phyloP scores from a whole-genome alignment of 2,329 filamentous ascomycete species.

The Xylariaceae sp. region DNA sequence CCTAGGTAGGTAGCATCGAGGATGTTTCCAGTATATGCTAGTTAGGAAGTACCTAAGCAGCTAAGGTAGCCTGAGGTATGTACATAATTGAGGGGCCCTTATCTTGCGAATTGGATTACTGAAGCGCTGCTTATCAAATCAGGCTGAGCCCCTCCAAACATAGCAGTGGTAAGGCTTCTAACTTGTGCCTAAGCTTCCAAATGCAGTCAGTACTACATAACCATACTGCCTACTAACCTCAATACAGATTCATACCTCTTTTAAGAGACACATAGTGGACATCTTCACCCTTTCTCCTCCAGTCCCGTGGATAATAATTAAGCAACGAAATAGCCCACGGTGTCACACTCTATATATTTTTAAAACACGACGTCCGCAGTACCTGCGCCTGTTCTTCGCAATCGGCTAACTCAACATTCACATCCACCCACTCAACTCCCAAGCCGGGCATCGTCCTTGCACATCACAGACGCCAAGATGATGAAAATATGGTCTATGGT shows the following conservation, averaged over 20 bases:
- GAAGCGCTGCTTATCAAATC: not conserved
- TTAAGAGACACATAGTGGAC: not conserved
- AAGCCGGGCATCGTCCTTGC: not conserved
- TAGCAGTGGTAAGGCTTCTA: not conserved
- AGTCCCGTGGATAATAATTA: not conserved
- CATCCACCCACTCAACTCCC: not conserved
- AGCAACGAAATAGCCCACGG: no score
- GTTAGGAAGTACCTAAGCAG: no score
- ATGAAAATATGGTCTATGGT: conserved; percentile 99
- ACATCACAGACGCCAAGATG: conserved; percentile 63
- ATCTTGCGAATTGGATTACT: not conserved
- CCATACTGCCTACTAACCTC: not conserved
- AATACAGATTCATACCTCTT: not conserved
- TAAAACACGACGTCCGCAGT: not conserved
- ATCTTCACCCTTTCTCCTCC: not conserved
- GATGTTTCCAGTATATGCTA: no score
- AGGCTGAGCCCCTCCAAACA: conserved; percentile 4
- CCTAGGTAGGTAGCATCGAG: no score
- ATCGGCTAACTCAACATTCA: not conserved
- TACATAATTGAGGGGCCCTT: not conserved
- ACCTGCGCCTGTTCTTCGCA: not conserved
- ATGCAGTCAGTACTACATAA: not conserved
- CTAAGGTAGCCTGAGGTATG: no score
- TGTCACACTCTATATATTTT: no score
- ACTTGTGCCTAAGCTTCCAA: not conserved